phyloP scores from a whole-genome alignment of 2,329 filamentous ascomycete genomes.

The Sporothrix dimorphospora region DNA sequence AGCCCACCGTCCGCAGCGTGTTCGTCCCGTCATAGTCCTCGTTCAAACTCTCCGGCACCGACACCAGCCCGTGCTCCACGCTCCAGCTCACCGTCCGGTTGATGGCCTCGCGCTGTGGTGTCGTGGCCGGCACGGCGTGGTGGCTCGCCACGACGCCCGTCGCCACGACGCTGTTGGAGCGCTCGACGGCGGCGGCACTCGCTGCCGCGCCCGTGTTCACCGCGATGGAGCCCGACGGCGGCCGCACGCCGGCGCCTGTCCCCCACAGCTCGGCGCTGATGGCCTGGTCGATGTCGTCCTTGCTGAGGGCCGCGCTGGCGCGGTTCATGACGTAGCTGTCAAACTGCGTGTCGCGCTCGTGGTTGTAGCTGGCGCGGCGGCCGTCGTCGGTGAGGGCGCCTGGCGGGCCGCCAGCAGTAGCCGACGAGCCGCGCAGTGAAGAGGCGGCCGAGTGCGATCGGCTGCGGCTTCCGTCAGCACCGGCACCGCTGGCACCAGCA shows the following conservation, averaged over 20 bases:
- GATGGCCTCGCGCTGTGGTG: conserved; percentile 30
- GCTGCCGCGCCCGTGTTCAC: not conserved
- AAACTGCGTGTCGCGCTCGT: conserved; percentile 39
- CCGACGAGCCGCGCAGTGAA: not conserved
- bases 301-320: conserved; percentile 32
- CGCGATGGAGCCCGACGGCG: not conserved
- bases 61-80: conserved; percentile 45
- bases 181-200: conserved; percentile 27
- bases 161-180: conserved; percentile 38
- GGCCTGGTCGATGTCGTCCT: conserved; percentile 41
- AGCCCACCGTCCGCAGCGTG: not conserved
- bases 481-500: conserved; percentile 13
- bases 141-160: conserved; percentile 33
- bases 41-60: conserved; percentile 42
- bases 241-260: not conserved
- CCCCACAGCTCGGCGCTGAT: conserved; percentile 43
- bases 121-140: conserved; percentile 22
- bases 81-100: conserved; percentile 43
- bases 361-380: conserved; percentile 36
- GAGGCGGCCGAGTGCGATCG: conserved; percentile 29
- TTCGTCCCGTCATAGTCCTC: conserved; percentile 6
- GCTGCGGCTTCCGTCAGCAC: conserved; percentile 26
- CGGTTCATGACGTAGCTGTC: conserved; percentile 35
- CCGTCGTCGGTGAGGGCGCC: not conserved
- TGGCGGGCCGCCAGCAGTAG: not conserved